phyloP scores from a whole-genome alignment of 2,329 filamentous ascomycete species.

The Fusarium stilboides region DNA sequence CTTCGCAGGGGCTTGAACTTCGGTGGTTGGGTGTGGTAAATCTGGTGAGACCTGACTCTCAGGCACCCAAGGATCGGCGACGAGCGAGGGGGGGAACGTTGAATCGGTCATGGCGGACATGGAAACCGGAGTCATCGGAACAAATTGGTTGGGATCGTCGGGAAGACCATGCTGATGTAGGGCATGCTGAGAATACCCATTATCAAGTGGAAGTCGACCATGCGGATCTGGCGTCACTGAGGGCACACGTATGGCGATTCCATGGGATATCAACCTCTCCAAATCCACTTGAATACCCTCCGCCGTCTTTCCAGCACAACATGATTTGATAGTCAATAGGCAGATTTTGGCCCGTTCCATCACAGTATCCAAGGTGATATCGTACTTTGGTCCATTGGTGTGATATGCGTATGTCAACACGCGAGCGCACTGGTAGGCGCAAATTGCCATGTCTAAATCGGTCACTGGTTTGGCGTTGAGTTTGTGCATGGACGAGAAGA shows the following conservation, averaged over 20 bases:
- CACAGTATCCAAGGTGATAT: constrained; percentile 62
- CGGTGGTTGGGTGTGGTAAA: constrained; percentile 38
- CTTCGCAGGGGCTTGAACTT: constrained; percentile 35
- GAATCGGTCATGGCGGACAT: constrained; percentile 50
- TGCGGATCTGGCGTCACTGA: constrained; percentile 43
- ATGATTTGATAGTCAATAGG: constrained; percentile 65
- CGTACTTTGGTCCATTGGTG: constrained; percentile 60
- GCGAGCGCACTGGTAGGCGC: constrained; percentile 69
- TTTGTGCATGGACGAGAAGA: constrained; percentile 67
- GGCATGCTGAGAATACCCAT: constrained; percentile 43
- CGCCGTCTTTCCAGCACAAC: constrained; percentile 66
- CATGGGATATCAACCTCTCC: constrained; percentile 66
- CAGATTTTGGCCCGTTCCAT: constrained; percentile 67
- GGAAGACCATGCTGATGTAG: constrained; percentile 46
- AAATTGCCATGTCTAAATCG: constrained; percentile 69
- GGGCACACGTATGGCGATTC: constrained; percentile 52
- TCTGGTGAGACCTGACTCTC: constrained; percentile 51
- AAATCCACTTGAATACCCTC: constrained; percentile 64
- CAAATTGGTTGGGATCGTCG: constrained; percentile 46
- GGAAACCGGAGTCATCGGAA: constrained; percentile 28
- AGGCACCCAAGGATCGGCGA: constrained; percentile 51
- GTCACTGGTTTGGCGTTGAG: constrained; percentile 68
- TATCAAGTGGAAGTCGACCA: constrained; percentile 38
- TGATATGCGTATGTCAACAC: constrained; percentile 68
- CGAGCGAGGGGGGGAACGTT: constrained; percentile 52